Base-by-base conservation (phyloP, 352 stramenopile genomes). In the Globisporangium alternatum region DNA sequence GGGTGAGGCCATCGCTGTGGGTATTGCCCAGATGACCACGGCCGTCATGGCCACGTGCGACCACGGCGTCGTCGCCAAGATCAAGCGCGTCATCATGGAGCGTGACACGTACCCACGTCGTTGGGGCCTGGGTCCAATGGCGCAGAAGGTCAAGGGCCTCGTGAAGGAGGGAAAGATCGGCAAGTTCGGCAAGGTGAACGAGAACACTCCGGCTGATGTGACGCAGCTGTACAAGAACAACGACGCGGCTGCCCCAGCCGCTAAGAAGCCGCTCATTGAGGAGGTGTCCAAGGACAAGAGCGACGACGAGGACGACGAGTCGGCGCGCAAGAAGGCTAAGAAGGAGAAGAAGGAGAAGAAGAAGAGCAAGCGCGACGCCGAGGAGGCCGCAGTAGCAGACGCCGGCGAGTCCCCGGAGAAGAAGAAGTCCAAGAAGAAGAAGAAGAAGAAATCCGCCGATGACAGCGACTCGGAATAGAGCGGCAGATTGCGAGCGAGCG, bases 11-110 rank as follows among this genome's bases (percentile, higher is more conserved):
- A 98, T 99, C 69, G 97, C 98, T 37, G 87, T 99, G 0, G 98
- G 91, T 21, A 99, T 99, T 69, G 98, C 98, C 0, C 97, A 99
- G 82, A 99, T 99, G 98, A 99, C 96, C 0, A 99, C 98, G 0
- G 89, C 97, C 9, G 97, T 99, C 48, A 99, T 99, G 97, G 97
- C 97, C 9, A 99, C 97, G 35, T 98, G 97, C 62, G 98, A 99
- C 91, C 98, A 99, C 79, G 98, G 98, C 22, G 94, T 99, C 9
- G 98, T 99, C 10, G 97, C 97, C 43, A 99, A 99, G 89, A 99
- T 99, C 75, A 99, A 99, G 84, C 93, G 98, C 54, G 98, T 99
- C 31, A 99, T 99, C 76, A 99, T 99, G 98, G 98, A 99, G 88
- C 83, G 98, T 41, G 98, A 99, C 86, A 99, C 95, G 54, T 99